phyloP scores from a whole-genome alignment of 2,329 filamentous ascomycete genomes.

The Thelonectria rubi region DNA sequence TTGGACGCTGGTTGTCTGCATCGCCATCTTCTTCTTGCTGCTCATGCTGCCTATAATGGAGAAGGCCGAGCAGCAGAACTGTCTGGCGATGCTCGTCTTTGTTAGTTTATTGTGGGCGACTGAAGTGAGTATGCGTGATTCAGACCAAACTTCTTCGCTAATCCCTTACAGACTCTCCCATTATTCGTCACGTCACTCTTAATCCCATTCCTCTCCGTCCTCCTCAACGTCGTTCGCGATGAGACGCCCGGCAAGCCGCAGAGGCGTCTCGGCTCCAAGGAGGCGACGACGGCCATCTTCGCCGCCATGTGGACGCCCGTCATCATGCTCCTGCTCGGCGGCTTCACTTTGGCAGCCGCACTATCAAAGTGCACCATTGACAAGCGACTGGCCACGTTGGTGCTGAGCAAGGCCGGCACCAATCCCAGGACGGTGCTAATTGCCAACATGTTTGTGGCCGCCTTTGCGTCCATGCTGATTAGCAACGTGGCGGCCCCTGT shows the following conservation, averaged over 20 bases:
- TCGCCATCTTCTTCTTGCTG: conserved; percentile 78
- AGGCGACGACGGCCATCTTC: conserved; percentile 86
- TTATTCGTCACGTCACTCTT: conserved; percentile 95
- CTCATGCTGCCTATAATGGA: conserved; percentile 84
- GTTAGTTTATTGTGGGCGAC: conserved; percentile 97
- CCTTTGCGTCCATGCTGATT: conserved; percentile 98
- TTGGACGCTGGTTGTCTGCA: conserved; percentile 74
- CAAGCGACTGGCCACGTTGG: conserved; percentile 94
- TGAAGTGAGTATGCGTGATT: conserved; percentile 67
- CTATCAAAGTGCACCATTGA: conserved; percentile 98
- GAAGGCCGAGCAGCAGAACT: conserved; percentile 92
- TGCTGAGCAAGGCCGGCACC: conserved; percentile 95
- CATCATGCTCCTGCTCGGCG: conserved; percentile 96
- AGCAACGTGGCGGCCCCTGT: conserved; percentile 98
- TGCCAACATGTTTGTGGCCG: conserved; percentile 99
- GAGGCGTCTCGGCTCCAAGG: conserved; percentile 77
- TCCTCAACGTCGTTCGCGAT: conserved; percentile 83
- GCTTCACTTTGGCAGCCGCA: conserved; percentile 94
- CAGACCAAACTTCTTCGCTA: conserved; percentile 10
- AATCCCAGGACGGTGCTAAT: conserved; percentile 87
- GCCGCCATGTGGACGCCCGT: conserved; percentile 99
- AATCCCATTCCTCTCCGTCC: conserved; percentile 91
- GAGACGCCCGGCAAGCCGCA: conserved; percentile 69
- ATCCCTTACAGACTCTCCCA: conserved; percentile 76
- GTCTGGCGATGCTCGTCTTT: conserved; percentile 90